Evolutionary conservation across 805 yeast species (phyloP), one percentile per base, ranked within the genome.

Genomic region (Ogataea salicorniae): DNA sequence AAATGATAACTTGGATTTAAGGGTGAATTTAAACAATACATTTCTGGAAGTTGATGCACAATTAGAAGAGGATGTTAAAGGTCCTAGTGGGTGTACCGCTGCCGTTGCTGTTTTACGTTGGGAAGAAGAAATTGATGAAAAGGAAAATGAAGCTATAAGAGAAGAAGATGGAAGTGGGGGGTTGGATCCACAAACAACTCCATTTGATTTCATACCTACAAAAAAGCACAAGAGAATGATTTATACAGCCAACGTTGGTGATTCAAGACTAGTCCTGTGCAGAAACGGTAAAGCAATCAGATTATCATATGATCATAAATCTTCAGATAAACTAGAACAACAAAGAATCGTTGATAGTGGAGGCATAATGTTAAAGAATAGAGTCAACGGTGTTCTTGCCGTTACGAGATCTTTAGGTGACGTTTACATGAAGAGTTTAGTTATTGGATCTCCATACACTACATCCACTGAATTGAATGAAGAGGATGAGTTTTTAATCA

Each of bases 371-470:
- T 77, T 94, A 77, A 88, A 89, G 59, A 86, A 88, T 51, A 76
- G 99, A 57, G 99, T 92, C 23, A 94, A 92, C 64, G 99, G 98
- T 3, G 90, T 92, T 66, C 74, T 94, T 43, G 98, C 98, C 0
- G 96, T 92, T 11, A 89, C 97, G 2, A 73, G 99, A 52, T 85
- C 98, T 1, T 72, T 92, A 39, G 99, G 99, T 17, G 98, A 92
- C 63, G 76, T 83, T n/a, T 91, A 88, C 64, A 84, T 92, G 80
- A 95, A 92, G 63, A 86, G 83, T 44, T 71, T 87, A 48, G 97
- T 92, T 17, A 80, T 89, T 33, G 96, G 97, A 0, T 80, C 82
- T 46, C 99, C 99, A 1, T 92, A 84, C 61, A 92, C 99, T 0
- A 88, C 98, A 0, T 80, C 89, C 41, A 89, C 95, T 1, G 89